These are phyloP conservation scores for Conidiobolus incongruus DNA, from an alignment of 371 early-diverging fungal genomes.

Conservation along the genomic window DNA sequence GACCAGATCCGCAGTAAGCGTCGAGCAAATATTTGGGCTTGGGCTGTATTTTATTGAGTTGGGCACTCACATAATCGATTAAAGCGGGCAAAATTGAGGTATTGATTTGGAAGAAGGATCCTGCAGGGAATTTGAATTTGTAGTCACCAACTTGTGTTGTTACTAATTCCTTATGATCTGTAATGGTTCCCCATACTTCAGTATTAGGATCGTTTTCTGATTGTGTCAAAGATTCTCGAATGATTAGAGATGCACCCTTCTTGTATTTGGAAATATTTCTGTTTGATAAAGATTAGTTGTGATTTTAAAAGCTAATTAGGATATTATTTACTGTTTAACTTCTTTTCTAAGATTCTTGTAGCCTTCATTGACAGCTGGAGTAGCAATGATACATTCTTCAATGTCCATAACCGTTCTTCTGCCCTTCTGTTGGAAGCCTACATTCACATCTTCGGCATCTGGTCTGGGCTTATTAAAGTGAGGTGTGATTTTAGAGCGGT, in stretches of 20 bases:
- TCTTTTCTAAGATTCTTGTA: not conserved
- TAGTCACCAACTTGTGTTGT: conserved; percentile 14
- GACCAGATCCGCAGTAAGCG: conserved; percentile 42
- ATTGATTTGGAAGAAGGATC: conserved; percentile 46
- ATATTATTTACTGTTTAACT: not conserved
- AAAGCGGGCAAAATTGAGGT: conserved; percentile 26
- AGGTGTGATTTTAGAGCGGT: conserved; percentile 38
- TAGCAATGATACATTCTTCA: conserved; percentile 31
- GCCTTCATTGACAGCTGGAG: conserved; percentile 23
- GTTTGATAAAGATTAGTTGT: not conserved
- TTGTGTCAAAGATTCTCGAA: conserved; percentile 18
- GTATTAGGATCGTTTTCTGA: conserved; percentile 6
- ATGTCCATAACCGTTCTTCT: conserved; percentile 28
- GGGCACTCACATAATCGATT: conserved; percentile 18
- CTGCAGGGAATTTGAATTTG: conserved; percentile 13
- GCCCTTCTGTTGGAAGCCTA: conserved; percentile 29
- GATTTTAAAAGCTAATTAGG: not conserved
- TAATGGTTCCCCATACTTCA: conserved; percentile 9
- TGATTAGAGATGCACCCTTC: conserved; percentile 24
- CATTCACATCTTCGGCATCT: conserved; percentile 9
- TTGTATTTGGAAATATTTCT: conserved; percentile 17
- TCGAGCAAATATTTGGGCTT: conserved; percentile 22
- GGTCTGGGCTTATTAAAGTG: conserved; percentile 21
- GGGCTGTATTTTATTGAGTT: too few relatives aligned
- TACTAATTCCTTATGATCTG: conserved; percentile 14